Conservation (phyloP, 345 rosid species). For the Populus simonii region DNA sequence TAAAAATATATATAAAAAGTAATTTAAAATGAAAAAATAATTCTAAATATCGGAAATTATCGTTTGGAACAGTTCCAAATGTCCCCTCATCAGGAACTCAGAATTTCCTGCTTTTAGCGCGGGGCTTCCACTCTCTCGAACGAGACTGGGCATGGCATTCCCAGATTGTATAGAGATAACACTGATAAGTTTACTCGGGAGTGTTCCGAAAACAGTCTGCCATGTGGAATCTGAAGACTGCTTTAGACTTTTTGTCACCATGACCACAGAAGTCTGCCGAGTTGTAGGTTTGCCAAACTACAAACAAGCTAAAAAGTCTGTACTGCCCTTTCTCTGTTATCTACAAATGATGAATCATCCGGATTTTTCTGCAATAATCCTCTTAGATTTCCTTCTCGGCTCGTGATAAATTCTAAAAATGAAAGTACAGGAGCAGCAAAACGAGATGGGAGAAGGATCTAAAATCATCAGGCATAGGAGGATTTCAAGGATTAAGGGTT, state of each 20-base stretch:
- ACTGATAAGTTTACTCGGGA: constrained; percentile 4
- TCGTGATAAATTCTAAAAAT: neutral
- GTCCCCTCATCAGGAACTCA: no score
- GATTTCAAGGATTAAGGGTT: neutral
- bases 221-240: constrained; percentile 23
- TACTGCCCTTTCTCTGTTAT: neutral
- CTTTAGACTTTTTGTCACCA: constrained; percentile 14
- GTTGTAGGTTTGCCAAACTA: neutral
- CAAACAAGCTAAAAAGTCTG: constrained; percentile 1
- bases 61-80: no score
- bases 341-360: neutral
- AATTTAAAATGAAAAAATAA: no score
- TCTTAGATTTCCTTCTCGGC: neutral
- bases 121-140: no score
- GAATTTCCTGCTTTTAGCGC: no score
- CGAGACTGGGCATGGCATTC: no score
- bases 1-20: no score
- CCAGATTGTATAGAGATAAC: neutral
- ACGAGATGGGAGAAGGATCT: neutral
- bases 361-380: neutral
- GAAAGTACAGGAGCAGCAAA: neutral
- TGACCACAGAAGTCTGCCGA: constrained; percentile 2
- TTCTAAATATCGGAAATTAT: no score
- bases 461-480: no score
- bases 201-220: constrained; percentile 6